Evolutionary conservation across 208 protist species (phyloP).

Genomic region (Zelonia costaricensis): DNA sequence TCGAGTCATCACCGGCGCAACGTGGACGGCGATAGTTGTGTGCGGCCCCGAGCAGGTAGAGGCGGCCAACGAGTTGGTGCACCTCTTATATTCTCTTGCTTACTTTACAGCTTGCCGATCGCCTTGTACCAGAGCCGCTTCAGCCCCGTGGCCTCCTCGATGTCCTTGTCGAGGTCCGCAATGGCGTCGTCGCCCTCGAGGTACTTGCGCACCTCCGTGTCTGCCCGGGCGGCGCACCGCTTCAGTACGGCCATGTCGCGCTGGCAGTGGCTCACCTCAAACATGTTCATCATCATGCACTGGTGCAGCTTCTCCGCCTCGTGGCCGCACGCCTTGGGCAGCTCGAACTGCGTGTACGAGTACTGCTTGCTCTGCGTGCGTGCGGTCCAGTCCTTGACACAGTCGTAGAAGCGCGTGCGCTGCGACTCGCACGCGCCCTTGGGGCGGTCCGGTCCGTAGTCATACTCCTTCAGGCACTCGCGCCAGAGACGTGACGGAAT

Average conservation of each 20-base stretch:
- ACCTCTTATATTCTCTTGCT: too few species aligned
- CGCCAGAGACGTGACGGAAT: constrained; percentile 78
- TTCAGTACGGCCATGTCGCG: constrained; percentile 78
- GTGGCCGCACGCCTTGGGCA: constrained; percentile 47
- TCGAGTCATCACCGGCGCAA: too few species aligned
- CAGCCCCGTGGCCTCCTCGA: constrained; percentile 62
- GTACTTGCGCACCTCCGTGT: constrained; percentile 49
- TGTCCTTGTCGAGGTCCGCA: constrained; percentile 27
- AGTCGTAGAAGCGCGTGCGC: constrained; percentile 72
- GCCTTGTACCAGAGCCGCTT: constrained; percentile 75
- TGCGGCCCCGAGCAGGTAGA: too few species aligned
- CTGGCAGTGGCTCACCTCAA: constrained; percentile 77
- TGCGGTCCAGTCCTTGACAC: constrained; percentile 73
- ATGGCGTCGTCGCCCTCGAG: constrained; percentile 66
- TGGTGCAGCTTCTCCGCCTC: constrained; percentile 84
- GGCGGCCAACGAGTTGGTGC: too few species aligned
- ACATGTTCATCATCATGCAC: constrained; percentile 93
- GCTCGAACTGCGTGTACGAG: constrained; percentile 66
- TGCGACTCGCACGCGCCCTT: constrained; percentile 74
- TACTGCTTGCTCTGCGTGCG: constrained; percentile 45
- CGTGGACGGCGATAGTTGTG: too few species aligned
- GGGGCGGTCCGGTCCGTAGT: constrained; percentile 78
- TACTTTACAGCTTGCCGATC: constrained; percentile 85
- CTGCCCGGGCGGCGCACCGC: constrained; percentile 59
- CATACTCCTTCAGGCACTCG: constrained; percentile 83